A percentile compares a stretch with the other conserved stretches of the same genome.
These are phyloP conservation scores for Monosporascus sp. DNA, from an alignment of 2,329 filamentous ascomycete genomes.

Conservation along the genomic window DNA sequence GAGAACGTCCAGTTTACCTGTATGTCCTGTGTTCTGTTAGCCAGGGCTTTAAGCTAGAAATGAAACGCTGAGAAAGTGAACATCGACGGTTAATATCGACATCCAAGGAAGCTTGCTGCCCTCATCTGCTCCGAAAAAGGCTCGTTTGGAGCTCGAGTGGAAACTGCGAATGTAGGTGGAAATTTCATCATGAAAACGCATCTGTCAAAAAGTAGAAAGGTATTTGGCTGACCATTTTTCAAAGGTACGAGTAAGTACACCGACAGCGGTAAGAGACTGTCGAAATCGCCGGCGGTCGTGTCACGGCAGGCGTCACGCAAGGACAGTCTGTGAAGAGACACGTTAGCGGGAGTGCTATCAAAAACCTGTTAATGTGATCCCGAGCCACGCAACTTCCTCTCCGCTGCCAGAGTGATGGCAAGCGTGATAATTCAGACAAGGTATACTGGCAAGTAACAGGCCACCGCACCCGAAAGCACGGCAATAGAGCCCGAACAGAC, in stretches of 20 bases:
- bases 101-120: conserved; percentile 68
- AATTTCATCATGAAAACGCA: conserved; percentile 60
- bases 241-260: no score
- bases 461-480: conserved; percentile 36
- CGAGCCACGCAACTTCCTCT: no score
- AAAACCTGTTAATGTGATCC: no score
- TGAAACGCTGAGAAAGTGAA: not conserved
- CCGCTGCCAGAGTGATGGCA: not conserved
- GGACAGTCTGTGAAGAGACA: no score
- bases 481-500: conserved; percentile 59
- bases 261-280: no score
- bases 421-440: conserved; percentile 58
- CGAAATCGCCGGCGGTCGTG: no score
- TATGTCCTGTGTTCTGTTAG: not conserved
- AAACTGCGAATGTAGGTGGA: conserved; percentile 81
- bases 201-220: not conserved
- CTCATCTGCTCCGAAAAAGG: conserved; percentile 66
- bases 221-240: conserved; percentile 14
- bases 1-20: not conserved
- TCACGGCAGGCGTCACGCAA: no score
- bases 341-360: no score
- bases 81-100: conserved; percentile 45
- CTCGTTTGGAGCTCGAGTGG: conserved; percentile 68
- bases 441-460: conserved; percentile 92
- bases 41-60: not conserved